phyloP scores from a whole-genome alignment of 2,329 filamentous ascomycete species.

The Blastomyces parvus region DNA sequence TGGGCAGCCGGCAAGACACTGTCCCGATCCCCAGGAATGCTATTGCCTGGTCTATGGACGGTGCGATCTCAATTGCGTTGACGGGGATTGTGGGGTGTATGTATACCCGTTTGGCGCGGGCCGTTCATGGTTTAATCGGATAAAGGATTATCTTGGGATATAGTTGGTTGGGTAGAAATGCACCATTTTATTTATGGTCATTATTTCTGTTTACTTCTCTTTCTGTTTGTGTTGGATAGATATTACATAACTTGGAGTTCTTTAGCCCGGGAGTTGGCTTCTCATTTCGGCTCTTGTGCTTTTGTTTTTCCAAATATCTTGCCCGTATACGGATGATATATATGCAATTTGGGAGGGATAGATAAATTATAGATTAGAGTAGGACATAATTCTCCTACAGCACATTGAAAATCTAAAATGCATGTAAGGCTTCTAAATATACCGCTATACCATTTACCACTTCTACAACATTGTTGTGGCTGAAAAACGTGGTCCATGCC shows the following conservation, averaged over 20 bases:
- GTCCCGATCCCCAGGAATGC: slow-evolving; percentile 16
- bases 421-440: no score
- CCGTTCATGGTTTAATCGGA: slow-evolving; percentile 3
- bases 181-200: neutral
- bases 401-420: no score
- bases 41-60: slow-evolving; percentile 22
- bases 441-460: no score
- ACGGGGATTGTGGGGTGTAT: slow-evolving; percentile 9
- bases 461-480: no score
- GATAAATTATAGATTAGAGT: no score
- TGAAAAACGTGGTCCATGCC: no score
- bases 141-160: slow-evolving; percentile 8
- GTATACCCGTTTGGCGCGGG: slow-evolving; percentile 6
- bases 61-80: slow-evolving; percentile 16
- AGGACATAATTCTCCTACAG: neutral
- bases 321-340: no score
- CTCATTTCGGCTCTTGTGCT: neutral
- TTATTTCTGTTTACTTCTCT: neutral
- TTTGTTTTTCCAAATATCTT: neutral
- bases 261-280: neutral
- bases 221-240: neutral
- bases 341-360: no score
- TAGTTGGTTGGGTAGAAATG: neutral
- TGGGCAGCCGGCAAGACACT: slow-evolving; percentile 19
- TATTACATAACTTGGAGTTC: neutral